Evolutionary conservation across 805 yeast genomes (phyloP), one percentile per base, ranked within the genome.

Genomic region (Kluyveromyces starmeri): DNA sequence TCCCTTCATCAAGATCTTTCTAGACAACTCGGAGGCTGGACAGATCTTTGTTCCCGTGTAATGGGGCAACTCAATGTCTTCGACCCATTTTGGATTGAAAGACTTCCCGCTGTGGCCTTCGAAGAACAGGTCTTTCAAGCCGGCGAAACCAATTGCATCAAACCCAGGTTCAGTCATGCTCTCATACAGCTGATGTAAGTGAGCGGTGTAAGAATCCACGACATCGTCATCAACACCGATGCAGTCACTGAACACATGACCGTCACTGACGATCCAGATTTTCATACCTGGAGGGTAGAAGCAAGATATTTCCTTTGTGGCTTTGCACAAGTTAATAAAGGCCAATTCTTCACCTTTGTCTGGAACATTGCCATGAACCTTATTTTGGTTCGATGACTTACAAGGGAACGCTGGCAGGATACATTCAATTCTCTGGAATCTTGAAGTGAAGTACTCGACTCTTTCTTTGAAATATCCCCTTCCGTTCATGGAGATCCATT

Each of bases 361-460:
- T 5, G 81, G 81, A 28, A 51, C 46, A 13, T 48, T 38, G 5
- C 70, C 67, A 23, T 62, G 58, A 3, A 74, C 80, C 46, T 75
- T 75, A 22, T 68, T 62, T 20, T 49, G 36, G 44, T 75, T 75
- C n/a, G 78, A 72, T 0, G 78, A 70, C 48, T 74, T 75, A 46
- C 80, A 74, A 7, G 81, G 81, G 41, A 75, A 75, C 0, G 81
- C 81, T 5, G 81, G 81, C 33, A 75, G 55, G 7, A 73, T 75
- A 10, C 75, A 71, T 50, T 73, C 75, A 40, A 75, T 62, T 25
- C 63, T 64, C 20, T 64, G 36, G 41, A 61, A 56, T 47, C 74
- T 62, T 26, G 67, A 60, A 16, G 75, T 71, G 47, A 70, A 75
- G 47, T 66, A 71, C 19, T 59, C 56, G 4, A 67, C 64, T 35